Evolutionary conservation across 2,329 filamentous ascomycete species (phyloP).

Genomic region (Clarireedia hainanense): DNA sequence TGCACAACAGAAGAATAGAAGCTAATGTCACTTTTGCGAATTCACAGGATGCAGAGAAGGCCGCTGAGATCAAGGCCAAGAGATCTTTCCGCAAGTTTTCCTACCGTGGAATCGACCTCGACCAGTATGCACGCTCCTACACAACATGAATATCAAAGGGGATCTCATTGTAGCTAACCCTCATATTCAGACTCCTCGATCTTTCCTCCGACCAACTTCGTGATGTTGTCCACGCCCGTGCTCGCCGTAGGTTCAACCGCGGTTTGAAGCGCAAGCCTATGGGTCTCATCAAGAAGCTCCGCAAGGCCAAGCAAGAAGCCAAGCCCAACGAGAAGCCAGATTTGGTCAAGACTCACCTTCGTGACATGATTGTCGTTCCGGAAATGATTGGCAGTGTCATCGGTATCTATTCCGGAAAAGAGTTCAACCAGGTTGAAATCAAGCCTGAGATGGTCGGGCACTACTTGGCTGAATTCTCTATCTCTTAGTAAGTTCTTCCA

Average conservation of each 20-base stretch:
- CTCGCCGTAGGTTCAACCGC: constrained; percentile 98
- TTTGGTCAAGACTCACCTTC: constrained; percentile 97
- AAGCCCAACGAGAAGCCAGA: constrained; percentile 99
- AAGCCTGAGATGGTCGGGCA: constrained; percentile 99
- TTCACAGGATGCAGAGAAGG: constrained; percentile 85
- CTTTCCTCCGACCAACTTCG: constrained; percentile 97
- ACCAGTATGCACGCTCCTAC: constrained; percentile 65
- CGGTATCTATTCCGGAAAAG: constrained; percentile 99
- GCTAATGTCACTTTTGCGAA: constrained; percentile 28
- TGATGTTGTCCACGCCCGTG: constrained; percentile 98
- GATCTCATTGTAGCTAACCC: constrained; percentile 28
- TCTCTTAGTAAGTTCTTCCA: constrained; percentile 79
- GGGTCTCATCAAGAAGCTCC: constrained; percentile 99
- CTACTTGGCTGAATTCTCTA: constrained; percentile 98
- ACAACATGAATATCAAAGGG: constrained; percentile 27
- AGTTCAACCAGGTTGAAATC: constrained; percentile 99
- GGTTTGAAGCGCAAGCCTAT: constrained; percentile 99
- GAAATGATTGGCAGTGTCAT: constrained; percentile 99
- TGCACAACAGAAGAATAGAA: background rate
- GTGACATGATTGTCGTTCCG: constrained; percentile 99
- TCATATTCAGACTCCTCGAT: constrained; percentile 76
- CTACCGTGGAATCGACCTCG: constrained; percentile 98
- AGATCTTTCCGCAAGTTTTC: constrained; percentile 99
- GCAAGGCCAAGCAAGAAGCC: constrained; percentile 98
- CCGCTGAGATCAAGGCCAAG: constrained; percentile 99